Percentiles rank a stretch among this genome's conserved stretches.
These are phyloP conservation scores for Astragalus membranaceus DNA, from an alignment of 306 rosid genomes.

Conservation along the genomic window DNA sequence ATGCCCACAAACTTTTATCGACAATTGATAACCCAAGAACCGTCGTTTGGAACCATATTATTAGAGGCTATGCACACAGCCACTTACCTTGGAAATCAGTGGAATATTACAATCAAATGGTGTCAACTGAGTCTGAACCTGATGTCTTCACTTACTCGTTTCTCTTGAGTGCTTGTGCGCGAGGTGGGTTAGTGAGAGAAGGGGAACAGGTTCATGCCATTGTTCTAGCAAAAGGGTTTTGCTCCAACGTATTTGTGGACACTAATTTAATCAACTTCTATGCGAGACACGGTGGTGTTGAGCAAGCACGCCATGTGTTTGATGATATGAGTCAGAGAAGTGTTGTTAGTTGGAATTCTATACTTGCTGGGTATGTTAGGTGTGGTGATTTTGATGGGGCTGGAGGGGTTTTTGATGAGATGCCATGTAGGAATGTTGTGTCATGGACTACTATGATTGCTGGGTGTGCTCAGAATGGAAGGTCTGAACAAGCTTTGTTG, in stretches of 20 bases:
- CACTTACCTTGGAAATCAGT: constrained; percentile 33
- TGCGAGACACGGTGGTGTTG: constrained; percentile 12
- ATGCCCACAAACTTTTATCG: constrained; percentile 27
- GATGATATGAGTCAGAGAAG: constrained; percentile 53
- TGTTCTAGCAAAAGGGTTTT: constrained; percentile 55
- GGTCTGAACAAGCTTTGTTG: constrained; percentile 40
- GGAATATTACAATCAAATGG: constrained; percentile 37
- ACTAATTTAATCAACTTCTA: constrained; percentile 55
- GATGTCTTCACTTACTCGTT: constrained; percentile 60
- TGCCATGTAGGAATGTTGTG: constrained; percentile 52
- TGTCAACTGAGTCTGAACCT: constrained; percentile 32
- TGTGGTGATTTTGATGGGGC: constrained; percentile 40
- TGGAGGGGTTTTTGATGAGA: constrained; percentile 36
- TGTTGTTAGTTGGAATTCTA: constrained; percentile 61
- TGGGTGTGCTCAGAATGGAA: constrained; percentile 48
- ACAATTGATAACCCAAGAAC: constrained; percentile 40
- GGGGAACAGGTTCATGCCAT: constrained; percentile 57
- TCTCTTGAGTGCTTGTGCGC: constrained; percentile 56
- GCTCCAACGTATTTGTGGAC: constrained; percentile 49
- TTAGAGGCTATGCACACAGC: constrained; percentile 41
- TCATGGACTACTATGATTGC: constrained; percentile 71
- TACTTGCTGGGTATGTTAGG: constrained; percentile 52
- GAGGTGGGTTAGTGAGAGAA: constrained; percentile 48
- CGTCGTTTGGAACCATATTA: constrained; percentile 54
- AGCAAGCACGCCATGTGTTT: constrained; percentile 44